Evolutionary conservation across 108 stramenopile species (phyloP).

Genomic region (Nitzschia sp.): DNA sequence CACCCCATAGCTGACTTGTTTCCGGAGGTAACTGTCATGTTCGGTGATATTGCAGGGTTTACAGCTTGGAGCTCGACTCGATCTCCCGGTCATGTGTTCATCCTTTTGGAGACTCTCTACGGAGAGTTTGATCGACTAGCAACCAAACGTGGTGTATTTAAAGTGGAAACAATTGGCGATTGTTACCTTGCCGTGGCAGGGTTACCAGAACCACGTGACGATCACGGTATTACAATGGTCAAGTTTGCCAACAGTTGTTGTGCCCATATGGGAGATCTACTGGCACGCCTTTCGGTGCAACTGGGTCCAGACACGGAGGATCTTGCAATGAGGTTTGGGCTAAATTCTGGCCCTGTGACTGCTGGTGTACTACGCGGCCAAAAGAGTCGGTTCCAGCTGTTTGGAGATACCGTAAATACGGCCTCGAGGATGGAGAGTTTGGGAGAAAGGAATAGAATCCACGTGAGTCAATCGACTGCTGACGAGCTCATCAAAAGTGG

Average conservation of each 20-base stretch:
- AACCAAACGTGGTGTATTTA: slow-evolving; percentile 43
- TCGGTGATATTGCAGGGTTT: slow-evolving; percentile 46
- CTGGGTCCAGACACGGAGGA: background rate
- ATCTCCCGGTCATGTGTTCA: slow-evolving; percentile 40
- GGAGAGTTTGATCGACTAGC: slow-evolving; percentile 40
- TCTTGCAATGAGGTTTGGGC: too few species aligned
- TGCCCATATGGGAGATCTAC: background rate
- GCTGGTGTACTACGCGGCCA: too few species aligned
- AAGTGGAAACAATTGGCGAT: slow-evolving; percentile 58
- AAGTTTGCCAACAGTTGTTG: background rate
- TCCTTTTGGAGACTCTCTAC: slow-evolving; percentile 47
- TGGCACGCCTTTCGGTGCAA: background rate
- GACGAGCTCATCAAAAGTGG: slow-evolving; percentile 6
- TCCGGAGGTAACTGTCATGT: slow-evolving; percentile 55
- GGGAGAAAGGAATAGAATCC: slow-evolving; percentile 1
- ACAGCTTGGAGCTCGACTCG: slow-evolving; percentile 39
- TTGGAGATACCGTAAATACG: background rate
- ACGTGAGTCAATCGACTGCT: slow-evolving; percentile 11
- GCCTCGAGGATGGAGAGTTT: slow-evolving; percentile 6
- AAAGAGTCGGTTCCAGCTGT: too few species aligned
- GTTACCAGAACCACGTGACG: slow-evolving; percentile 39
- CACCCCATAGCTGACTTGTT: slow-evolving; percentile 53
- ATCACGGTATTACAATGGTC: slow-evolving; percentile 50
- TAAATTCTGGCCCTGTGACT: too few species aligned
- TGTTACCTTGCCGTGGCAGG: slow-evolving; percentile 45